A percentile compares a stretch with the other conserved stretches of the same genome.
phyloP scores from a whole-genome alignment of 495 filamentous ascomycete species.

The Penicillium odoratum region DNA sequence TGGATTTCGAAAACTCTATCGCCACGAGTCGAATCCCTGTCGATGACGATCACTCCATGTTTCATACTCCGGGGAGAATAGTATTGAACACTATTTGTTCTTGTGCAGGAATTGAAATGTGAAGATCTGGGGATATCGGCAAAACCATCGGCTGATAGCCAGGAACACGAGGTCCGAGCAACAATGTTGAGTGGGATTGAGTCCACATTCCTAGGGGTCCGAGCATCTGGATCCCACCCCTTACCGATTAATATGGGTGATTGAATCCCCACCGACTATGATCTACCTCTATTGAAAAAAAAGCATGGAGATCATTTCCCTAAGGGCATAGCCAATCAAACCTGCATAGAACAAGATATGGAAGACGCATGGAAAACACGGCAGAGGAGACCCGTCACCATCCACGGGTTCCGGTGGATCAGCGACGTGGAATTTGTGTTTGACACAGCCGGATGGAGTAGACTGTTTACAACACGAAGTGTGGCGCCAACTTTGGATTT shows the following conservation, averaged over 20 bases:
- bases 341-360: neutral
- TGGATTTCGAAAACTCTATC: slow-evolving; percentile 14
- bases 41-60: neutral
- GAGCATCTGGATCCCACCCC: slow-evolving; percentile 1
- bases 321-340: neutral
- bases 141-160: neutral
- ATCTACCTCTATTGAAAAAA: neutral
- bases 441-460: neutral
- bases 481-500: neutral
- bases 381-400: neutral
- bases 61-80: neutral
- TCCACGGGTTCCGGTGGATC: neutral
- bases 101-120: neutral
- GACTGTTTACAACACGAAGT: neutral
- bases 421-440: neutral
- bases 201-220: neutral
- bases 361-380: neutral
- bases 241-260: neutral
- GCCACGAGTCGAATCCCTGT: slow-evolving; percentile 12
- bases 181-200: too few relatives aligned
- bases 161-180: slow-evolving; percentile 4
- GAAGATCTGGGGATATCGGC: slow-evolving; percentile 7
- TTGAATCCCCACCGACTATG: neutral
- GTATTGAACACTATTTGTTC: slow-evolving; percentile 3
- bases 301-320: neutral